Base-by-base conservation (phyloP, 148 eudicot species). In the Persicaria maculosa region DNA sequence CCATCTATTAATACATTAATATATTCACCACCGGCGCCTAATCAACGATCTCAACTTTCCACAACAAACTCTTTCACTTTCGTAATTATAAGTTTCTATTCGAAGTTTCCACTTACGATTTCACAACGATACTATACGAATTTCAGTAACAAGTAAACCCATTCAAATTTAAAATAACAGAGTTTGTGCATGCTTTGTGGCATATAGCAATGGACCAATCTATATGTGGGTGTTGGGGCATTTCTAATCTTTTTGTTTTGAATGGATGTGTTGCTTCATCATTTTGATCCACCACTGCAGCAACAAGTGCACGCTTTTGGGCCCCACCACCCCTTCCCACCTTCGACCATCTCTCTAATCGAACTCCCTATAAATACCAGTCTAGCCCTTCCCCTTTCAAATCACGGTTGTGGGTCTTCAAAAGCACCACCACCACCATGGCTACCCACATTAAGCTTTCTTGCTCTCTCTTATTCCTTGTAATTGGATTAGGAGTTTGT, bases 361-460 rank as follows among this genome's bases (percentile, higher is more conserved):
- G 36, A 3, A 40, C 19, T 45, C 70, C 70, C 70, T 65, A 71
- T 71, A 71, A 46, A 71, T 71, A 71, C 15, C 70, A 65, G 5
- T 2, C 20, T 65, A 40, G 17, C 31, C 46, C 2, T 31, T 61
- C 19, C 46, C 54, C 1, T 47, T 47, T 12, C 0, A 71, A 47
- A 71, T 47, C 72, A 69, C 25, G 50, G 6, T 44, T 14, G 50
- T 44, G 50, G 47, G 72, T 47, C 50, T 69, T 20, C 17, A 2
- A 36, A 62, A 62, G 1, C 68, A 17, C 7, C 45, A 48, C 25
- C 12, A 70, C 17, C 8, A 45, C 20, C 5, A 71, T 71, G 73
- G 40, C 73, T 71, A 71, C 73, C 54, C 54, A 46, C 73, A 31
- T 31, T 31, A 71, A 71, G 14, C 54, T 1, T 31, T 47, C 10